Base-by-base conservation (phyloP, 2,329 filamentous ascomycete species). In the Aspergillus fumigatiaffinis region DNA sequence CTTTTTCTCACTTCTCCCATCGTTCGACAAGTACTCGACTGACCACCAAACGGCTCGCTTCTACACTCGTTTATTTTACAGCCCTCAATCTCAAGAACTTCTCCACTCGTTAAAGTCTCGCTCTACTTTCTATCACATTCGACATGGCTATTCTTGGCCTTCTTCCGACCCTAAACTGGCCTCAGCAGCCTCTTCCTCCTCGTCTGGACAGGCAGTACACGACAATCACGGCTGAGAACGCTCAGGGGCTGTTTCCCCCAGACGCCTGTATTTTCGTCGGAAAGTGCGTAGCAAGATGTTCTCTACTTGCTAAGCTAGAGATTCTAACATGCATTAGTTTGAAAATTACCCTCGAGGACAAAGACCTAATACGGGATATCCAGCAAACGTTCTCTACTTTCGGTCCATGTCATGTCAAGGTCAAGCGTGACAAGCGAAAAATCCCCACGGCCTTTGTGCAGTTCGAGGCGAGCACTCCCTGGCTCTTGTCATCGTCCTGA, bases 381-480 rank as follows among this genome's bases (percentile, higher is more conserved):
- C 66, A 70, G 52, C 26, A 59, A 0, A 51, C 63, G 3, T 75
- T 76, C 55, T 63, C 62, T n/a, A 28, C 35, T 6, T 72, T 68
- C 56, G 74, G 74, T 1, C 54, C 56, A n/a, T 72, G 72, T 50
- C 66, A 73, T 59, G 67, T 73, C 50, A 75, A 74, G 53, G 66
- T 75, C 23, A 72, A 71, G 23, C 60, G 65, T 17, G 68, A 75
- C 59, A 65, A 62, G 44, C 69, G 71, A 53, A 68, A 64, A 14
- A 63, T 76, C 14, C 72, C 73, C 0, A 70, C 66, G 41, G 75
- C 68, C 14, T 73, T 76, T 65, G 67, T 76, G 23, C 74, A 76
- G 55, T 77, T 73, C 57, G 68, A 76, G 60, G 73, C 72, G 62
- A 54, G 64, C 54, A 51, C 26, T n/a, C 17, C 47, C 6, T 26